Percentiles rank a stretch among this genome's conserved stretches.
Conservation (phyloP, 1,139 yeast genomes). For the Yamadazyma pseudoaaseri region DNA sequence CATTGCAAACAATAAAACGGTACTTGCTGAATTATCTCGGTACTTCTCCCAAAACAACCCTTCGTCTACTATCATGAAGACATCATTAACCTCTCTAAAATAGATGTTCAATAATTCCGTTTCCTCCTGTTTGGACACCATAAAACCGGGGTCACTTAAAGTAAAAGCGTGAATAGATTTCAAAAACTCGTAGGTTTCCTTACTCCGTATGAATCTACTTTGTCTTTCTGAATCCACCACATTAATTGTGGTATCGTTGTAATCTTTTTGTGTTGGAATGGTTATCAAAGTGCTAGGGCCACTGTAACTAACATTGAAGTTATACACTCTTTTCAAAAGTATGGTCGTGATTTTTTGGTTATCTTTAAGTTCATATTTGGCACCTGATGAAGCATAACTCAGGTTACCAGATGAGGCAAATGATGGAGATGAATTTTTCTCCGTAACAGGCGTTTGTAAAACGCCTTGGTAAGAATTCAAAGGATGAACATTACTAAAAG, state of each 20-base stretch:
- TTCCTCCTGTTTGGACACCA: constrained; percentile 21
- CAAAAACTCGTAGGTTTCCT: constrained; percentile 10
- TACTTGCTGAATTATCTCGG: constrained; percentile 20
- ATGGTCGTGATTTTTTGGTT: too few relatives aligned
- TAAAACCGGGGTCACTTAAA: constrained; percentile 22
- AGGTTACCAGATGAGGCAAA: background rate
- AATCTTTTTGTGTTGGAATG: background rate
- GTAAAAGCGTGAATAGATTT: constrained; percentile 33
- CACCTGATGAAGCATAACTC: too few relatives aligned
- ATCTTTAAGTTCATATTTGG: too few relatives aligned
- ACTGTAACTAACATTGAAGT: background rate
- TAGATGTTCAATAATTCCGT: constrained; percentile 24
- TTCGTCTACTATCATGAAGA: constrained; percentile 34
- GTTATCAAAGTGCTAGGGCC: background rate
- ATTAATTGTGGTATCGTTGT: background rate
- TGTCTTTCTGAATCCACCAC: background rate
- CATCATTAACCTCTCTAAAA: constrained; percentile 31
- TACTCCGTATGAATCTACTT: constrained; percentile 1
- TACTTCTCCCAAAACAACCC: constrained; percentile 29
- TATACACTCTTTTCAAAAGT: background rate
- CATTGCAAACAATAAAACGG: constrained; percentile 27
- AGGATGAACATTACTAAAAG: too few relatives aligned
- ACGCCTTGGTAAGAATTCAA: too few relatives aligned
- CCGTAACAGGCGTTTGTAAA: background rate
- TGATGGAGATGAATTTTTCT: background rate